Conservation (phyloP, 306 rosid genomes). For the Acmispon strigosus region DNA sequence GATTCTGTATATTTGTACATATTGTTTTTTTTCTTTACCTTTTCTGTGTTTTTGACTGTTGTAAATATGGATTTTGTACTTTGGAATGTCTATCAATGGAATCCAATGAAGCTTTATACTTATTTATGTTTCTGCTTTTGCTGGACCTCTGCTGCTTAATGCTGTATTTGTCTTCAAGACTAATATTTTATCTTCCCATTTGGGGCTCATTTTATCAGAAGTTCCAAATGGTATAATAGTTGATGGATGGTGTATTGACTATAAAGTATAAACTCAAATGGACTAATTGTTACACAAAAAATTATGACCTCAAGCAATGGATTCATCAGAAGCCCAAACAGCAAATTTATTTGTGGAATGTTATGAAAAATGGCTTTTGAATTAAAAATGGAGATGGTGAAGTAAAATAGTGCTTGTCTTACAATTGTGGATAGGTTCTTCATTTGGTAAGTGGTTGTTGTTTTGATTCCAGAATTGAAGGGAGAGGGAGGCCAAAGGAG, state of each 20-base stretch:
- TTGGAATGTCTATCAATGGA: constrained; percentile 16
- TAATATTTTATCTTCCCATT: not conserved
- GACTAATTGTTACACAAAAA: too few species aligned
- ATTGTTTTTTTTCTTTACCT: not conserved
- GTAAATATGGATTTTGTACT: constrained; percentile 33
- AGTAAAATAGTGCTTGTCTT: too few species aligned
- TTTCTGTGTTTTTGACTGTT: constrained; percentile 6
- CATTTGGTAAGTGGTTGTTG: too few species aligned
- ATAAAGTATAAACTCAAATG: too few species aligned
- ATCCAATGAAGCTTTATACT: constrained; percentile 22
- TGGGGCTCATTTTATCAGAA: not conserved
- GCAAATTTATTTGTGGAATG: too few species aligned
- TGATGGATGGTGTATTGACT: not conserved
- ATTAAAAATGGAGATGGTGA: too few species aligned
- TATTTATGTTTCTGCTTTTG: not conserved
- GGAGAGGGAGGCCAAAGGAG: too few species aligned
- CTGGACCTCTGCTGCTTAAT: not conserved
- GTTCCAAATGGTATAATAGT: not conserved
- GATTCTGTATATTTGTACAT: not conserved
- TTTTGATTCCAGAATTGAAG: too few species aligned
- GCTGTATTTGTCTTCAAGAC: not conserved
- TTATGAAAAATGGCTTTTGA: too few species aligned
- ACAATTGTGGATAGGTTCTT: too few species aligned
- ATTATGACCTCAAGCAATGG: too few species aligned
- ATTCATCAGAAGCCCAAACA: too few species aligned